These are phyloP conservation scores for Hypoxylon sp. DNA, from an alignment of 2,329 filamentous ascomycete species.

Conservation along the genomic window DNA sequence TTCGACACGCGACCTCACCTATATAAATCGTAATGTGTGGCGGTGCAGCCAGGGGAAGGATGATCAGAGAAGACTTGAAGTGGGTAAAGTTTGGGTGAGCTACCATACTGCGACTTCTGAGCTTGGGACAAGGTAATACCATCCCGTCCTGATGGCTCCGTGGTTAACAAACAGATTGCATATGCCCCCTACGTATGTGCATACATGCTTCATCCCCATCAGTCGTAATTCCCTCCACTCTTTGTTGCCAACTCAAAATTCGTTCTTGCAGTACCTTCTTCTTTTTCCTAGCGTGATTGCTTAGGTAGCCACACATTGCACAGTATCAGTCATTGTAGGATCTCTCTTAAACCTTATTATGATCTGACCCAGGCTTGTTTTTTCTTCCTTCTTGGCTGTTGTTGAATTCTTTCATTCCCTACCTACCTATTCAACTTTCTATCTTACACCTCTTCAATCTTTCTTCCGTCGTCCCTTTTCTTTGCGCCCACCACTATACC, in stretches of 20 bases:
- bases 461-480: background rate
- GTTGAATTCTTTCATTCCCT: background rate
- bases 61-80: too few species aligned
- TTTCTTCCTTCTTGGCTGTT: too few species aligned
- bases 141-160: too few species aligned
- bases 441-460: background rate
- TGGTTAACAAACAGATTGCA: too few species aligned
- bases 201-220: background rate
- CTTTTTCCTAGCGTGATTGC: background rate
- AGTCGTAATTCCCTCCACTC: constrained; percentile 1
- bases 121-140: constrained; percentile 1
- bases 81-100: too few species aligned
- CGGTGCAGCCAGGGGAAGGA: background rate
- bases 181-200: too few species aligned
- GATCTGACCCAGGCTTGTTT: background rate
- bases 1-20: too few species aligned
- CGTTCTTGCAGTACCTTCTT: too few species aligned
- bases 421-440: background rate
- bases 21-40: too few species aligned
- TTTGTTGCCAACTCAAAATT: too few species aligned
- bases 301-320: background rate
- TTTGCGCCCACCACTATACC: background rate
- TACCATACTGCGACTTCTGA: too few species aligned
- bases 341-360: background rate
- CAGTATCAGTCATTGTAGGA: too few species aligned